Percentiles rank a stretch among this genome's conserved stretches.
Evolutionary conservation across 352 stramenopile species (phyloP).

Genomic region (Pythium grandisporangium): DNA sequence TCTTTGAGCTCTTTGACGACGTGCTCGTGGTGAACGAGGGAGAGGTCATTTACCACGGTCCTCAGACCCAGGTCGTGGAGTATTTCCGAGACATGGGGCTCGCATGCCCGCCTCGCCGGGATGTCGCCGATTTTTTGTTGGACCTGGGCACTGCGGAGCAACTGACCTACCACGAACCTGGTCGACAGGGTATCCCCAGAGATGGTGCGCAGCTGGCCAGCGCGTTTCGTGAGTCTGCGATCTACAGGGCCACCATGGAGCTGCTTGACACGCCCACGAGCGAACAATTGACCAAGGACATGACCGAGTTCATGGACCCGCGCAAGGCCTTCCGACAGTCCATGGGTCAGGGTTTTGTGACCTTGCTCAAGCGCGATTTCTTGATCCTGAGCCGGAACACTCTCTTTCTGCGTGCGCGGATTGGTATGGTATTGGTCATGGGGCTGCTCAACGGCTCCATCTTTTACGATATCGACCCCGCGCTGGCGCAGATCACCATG

Average conservation of each 20-base stretch:
- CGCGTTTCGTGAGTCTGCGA: constrained; percentile 22
- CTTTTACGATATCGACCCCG: constrained; percentile 38
- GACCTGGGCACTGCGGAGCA: constrained; percentile 37
- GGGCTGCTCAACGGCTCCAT: constrained; percentile 30
- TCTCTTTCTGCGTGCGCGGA: constrained; percentile 20
- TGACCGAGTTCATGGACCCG: constrained; percentile 30
- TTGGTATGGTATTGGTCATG: constrained; percentile 30
- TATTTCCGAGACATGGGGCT: constrained; percentile 36
- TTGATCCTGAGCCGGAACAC: constrained; percentile 47
- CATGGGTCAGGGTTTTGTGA: constrained; percentile 24
- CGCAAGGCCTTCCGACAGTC: constrained; percentile 27
- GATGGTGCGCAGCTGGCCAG: constrained; percentile 23
- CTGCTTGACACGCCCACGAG: constrained; percentile 82
- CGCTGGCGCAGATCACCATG: constrained; percentile 33
- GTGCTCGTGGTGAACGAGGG: constrained; percentile 49
- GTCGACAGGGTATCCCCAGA: neutral
- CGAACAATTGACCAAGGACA: constrained; percentile 74
- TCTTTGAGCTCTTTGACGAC: constrained; percentile 49
- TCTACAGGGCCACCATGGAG: constrained; percentile 40
- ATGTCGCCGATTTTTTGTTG: constrained; percentile 43
- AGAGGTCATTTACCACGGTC: constrained; percentile 52
- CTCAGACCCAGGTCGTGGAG: constrained; percentile 15
- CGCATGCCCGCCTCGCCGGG: constrained; percentile 24
- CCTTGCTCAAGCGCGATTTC: constrained; percentile 61
- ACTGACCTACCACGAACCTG: constrained; percentile 17